Evolutionary conservation across 306 rosid genomes (phyloP).

Genomic region (Elaeagnus macrophylla): DNA sequence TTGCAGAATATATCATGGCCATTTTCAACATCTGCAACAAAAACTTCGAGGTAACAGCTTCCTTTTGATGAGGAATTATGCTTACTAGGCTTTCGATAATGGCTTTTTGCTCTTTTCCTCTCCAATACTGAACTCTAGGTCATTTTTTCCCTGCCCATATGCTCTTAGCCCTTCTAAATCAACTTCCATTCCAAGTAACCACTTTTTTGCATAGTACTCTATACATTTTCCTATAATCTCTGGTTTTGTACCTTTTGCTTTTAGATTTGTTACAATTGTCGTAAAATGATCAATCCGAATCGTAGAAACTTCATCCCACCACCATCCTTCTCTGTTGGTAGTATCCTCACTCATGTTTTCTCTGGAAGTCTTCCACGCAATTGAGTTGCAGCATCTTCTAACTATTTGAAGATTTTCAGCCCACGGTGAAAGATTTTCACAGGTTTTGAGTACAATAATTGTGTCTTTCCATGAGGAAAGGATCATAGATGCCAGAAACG

Average conservation of each 20-base stretch:
- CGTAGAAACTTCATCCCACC: conserved; percentile 46
- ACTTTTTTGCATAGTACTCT: conserved; percentile 62
- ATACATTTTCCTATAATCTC: conserved; percentile 69
- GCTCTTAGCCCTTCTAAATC: conserved; percentile 71
- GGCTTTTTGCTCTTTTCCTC: conserved; percentile 59
- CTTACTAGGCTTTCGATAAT: conserved; percentile 72
- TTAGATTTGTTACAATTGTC: conserved; percentile 58
- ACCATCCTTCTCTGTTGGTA: conserved; percentile 47
- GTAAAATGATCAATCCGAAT: conserved; percentile 60
- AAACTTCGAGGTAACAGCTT: conserved; percentile 78
- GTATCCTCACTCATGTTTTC: conserved; percentile 31
- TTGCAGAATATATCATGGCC: conserved; percentile 73
- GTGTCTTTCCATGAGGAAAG: conserved; percentile 91
- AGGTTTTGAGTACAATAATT: conserved; percentile 58
- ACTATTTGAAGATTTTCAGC: conserved; percentile 87
- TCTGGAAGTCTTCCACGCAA: conserved; percentile 77
- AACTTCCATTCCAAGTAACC: conserved; percentile 54
- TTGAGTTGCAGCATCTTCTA: conserved; percentile 89
- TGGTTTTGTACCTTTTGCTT: conserved; percentile 52
- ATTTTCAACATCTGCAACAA: conserved; percentile 65
- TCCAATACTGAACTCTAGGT: conserved; percentile 44
- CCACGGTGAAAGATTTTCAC: conserved; percentile 83
- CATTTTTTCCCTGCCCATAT: conserved; percentile 54
- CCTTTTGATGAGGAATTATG: conserved; percentile 66
- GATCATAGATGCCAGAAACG: conserved; percentile 85